These are phyloP conservation scores for Ganoderma lucidum DNA, from an alignment of 1,284 basidiomycete genomes.

Conservation along the genomic window DNA sequence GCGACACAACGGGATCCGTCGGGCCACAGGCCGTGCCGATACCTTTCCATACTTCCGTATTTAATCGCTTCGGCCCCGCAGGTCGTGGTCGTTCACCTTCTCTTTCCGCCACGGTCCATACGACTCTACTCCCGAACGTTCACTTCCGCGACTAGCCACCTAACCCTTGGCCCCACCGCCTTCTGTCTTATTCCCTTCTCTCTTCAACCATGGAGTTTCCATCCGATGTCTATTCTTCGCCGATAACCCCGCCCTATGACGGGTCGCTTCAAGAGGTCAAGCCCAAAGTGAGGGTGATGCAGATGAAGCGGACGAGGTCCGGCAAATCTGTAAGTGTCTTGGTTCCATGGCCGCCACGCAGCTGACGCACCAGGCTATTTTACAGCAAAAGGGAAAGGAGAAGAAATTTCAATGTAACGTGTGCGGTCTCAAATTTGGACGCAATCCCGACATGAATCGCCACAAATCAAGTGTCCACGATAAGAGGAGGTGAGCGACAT, in stretches of 20 bases:
- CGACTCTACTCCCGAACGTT: slow-evolving; percentile 1
- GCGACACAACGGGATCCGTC: slow-evolving; percentile 21
- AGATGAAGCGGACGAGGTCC: background rate
- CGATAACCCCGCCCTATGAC: background rate
- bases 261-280: background rate
- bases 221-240: slow-evolving; percentile 4
- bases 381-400: slow-evolving; percentile 15
- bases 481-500: slow-evolving; percentile 60
- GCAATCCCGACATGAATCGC: slow-evolving; percentile 53
- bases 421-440: slow-evolving; percentile 53
- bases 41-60: slow-evolving; percentile 22
- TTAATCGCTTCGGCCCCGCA: slow-evolving; percentile 29
- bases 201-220: background rate
- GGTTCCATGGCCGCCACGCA: background rate
- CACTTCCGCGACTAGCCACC: background rate
- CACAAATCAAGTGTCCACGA: slow-evolving; percentile 53
- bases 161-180: background rate
- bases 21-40: slow-evolving; percentile 24
- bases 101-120: slow-evolving; percentile 9
- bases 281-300: slow-evolving; percentile 1
- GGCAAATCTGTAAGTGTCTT: background rate
- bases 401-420: slow-evolving; percentile 24
- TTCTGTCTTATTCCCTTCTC: background rate
- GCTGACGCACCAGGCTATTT: no score
- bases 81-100: slow-evolving; percentile 24